These are phyloP conservation scores for Cyberlindnera lachancei DNA, from an alignment of 805 yeast genomes.

Conservation along the genomic window DNA sequence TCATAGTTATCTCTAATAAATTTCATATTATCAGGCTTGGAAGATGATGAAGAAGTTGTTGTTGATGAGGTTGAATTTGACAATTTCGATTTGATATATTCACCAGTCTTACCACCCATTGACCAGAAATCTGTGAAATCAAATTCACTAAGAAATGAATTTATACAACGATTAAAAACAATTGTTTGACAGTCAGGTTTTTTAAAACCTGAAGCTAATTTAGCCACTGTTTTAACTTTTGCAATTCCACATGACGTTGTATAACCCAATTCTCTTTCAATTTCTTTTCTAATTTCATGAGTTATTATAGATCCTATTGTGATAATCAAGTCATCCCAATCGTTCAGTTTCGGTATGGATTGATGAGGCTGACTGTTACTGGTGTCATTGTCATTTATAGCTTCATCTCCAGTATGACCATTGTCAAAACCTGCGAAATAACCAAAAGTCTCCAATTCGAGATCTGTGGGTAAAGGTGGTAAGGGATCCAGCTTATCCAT, in stretches of 20 bases:
- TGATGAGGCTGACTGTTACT: too few species aligned
- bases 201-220: slow-evolving; percentile 74
- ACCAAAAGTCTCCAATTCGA: slow-evolving; percentile 26
- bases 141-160: slow-evolving; percentile 50
- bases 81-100: slow-evolving; percentile 42
- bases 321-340: slow-evolving; percentile 80
- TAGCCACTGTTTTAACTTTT: slow-evolving; percentile 69
- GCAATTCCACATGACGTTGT: slow-evolving; percentile 89
- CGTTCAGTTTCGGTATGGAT: slow-evolving; percentile 18
- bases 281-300: slow-evolving; percentile 41
- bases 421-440: slow-evolving; percentile 9
- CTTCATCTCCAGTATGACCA: too few species aligned
- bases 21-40: slow-evolving; percentile 39
- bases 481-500: slow-evolving; percentile 15
- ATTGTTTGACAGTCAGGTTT: slow-evolving; percentile 88
- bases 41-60: too few species aligned
- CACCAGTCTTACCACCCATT: slow-evolving; percentile 86
- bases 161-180: slow-evolving; percentile 41
- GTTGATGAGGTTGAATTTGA: slow-evolving; percentile 41
- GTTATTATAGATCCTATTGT: slow-evolving; percentile 60
- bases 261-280: slow-evolving; percentile 55
- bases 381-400: too few species aligned
- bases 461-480: slow-evolving; percentile 34
- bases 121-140: slow-evolving; percentile 77
- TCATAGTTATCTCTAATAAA: slow-evolving; percentile 45